phyloP scores from a whole-genome alignment of 2,329 filamentous ascomycete genomes.

The Hypoxylon sp. region DNA sequence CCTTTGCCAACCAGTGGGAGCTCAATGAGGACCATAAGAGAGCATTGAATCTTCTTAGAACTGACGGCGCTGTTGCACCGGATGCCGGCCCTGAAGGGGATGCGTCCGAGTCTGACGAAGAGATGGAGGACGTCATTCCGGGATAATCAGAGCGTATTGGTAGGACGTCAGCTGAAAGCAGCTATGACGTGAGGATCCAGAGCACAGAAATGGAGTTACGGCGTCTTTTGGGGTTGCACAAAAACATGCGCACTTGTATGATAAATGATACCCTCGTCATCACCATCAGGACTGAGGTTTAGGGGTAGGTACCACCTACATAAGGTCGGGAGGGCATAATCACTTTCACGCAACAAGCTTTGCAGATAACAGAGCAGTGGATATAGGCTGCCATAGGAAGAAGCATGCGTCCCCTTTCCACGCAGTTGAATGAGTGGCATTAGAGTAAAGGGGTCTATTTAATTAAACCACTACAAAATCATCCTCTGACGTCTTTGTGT shows the following conservation, averaged over 20 bases:
- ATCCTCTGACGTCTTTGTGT: constrained; percentile 12
- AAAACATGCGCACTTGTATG: constrained; percentile 19
- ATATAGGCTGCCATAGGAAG: background rate
- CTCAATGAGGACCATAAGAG: constrained; percentile 78
- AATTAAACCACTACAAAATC: background rate
- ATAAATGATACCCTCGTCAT: constrained; percentile 50
- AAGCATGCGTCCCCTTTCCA: background rate
- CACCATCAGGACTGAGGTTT: constrained; percentile 32
- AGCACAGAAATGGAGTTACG: constrained; percentile 41
- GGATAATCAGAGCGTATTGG: constrained; percentile 32
- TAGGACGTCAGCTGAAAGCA: background rate
- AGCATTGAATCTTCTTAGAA: constrained; percentile 62
- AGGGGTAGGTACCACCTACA: constrained; percentile 6
- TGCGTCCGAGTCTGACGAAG: constrained; percentile 73
- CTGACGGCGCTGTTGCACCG: constrained; percentile 63
- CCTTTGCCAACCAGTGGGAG: constrained; percentile 88
- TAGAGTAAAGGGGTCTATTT: background rate
- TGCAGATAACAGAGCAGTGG: background rate
- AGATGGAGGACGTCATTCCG: constrained; percentile 82
- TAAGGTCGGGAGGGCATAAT: constrained; percentile 12
- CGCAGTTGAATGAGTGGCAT: background rate
- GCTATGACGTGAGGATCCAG: constrained; percentile 11
- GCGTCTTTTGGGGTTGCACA: constrained; percentile 32
- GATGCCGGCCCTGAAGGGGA: constrained; percentile 60
- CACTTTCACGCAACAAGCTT: background rate